Evolutionary conservation across 352 stramenopile genomes (phyloP).

Genomic region (Plasmopara muralis): DNA sequence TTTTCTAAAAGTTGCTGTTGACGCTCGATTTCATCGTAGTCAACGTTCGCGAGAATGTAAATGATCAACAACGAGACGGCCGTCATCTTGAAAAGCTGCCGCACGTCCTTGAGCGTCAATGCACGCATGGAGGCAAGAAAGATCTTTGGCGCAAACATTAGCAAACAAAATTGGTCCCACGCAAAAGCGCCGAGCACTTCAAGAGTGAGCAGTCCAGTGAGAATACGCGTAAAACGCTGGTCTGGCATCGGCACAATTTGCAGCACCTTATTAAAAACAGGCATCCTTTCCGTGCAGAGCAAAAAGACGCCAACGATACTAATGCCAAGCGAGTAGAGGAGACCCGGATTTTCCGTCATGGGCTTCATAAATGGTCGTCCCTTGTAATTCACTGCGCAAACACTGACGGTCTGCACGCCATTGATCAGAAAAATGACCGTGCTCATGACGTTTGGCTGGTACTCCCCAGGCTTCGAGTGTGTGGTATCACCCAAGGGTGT

Average conservation of each 20-base stretch:
- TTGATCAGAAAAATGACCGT: slow-evolving; percentile 98
- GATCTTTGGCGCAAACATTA: slow-evolving; percentile 84
- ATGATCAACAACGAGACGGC: slow-evolving; percentile 79
- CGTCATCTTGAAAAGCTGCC: slow-evolving; percentile 82
- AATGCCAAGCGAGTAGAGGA: slow-evolving; percentile 90
- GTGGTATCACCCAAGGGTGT: slow-evolving; percentile 73
- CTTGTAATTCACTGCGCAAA: slow-evolving; percentile 99
- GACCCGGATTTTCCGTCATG: slow-evolving; percentile 93
- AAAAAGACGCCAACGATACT: slow-evolving; percentile 86
- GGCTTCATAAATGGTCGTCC: slow-evolving; percentile 98
- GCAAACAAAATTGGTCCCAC: slow-evolving; percentile 79
- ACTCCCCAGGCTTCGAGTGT: slow-evolving; percentile 83
- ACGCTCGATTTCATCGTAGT: slow-evolving; percentile 87
- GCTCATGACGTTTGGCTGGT: slow-evolving; percentile 98
- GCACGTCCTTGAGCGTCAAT: slow-evolving; percentile 73
- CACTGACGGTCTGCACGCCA: slow-evolving; percentile 92
- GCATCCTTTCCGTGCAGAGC: slow-evolving; percentile 89
- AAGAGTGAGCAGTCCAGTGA: slow-evolving; percentile 75
- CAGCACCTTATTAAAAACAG: slow-evolving; percentile 88
- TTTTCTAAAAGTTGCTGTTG: slow-evolving; percentile 79
- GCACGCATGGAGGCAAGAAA: slow-evolving; percentile 72
- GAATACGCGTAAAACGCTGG: slow-evolving; percentile 70
- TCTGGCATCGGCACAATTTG: slow-evolving; percentile 90
- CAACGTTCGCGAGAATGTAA: slow-evolving; percentile 83
- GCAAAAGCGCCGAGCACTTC: slow-evolving; percentile 82